A percentile compares a stretch with the other conserved stretches of the same genome.
phyloP scores from a whole-genome alignment of 176 grass and related monocot genomes.

The Musa itinerans region DNA sequence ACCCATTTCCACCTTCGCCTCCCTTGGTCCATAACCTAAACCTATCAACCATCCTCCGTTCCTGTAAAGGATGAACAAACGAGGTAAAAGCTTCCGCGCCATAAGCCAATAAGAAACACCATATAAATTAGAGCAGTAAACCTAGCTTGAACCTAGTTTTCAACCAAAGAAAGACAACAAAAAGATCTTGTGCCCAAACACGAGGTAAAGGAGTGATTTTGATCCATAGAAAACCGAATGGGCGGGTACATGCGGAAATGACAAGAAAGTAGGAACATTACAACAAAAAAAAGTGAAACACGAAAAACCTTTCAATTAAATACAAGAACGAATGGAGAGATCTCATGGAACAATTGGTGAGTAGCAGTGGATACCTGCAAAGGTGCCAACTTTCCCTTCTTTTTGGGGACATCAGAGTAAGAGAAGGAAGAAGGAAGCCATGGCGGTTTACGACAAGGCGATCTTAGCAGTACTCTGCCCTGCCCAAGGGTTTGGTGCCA shows the following conservation, averaged over 20 bases:
- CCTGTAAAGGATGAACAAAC: conserved; percentile 22
- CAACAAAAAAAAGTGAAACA: background rate
- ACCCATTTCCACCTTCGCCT: conserved; percentile 56
- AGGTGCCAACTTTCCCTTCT: conserved; percentile 39
- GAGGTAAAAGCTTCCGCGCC: background rate
- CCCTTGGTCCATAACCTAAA: conserved; percentile 55
- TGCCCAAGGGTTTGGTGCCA: conserved; percentile 3
- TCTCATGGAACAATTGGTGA: background rate
- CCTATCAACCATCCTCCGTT: conserved; percentile 58
- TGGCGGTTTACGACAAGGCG: conserved; percentile 6
- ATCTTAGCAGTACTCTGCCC: conserved; percentile 9
- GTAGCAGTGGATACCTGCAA: conserved; percentile 30
- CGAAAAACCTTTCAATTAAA: background rate
- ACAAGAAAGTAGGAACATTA: background rate
- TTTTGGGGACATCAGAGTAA: conserved; percentile 22
- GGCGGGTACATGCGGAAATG: background rate
- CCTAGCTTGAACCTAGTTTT: too few species aligned
- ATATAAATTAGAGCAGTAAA: too few species aligned
- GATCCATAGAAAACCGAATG: background rate
- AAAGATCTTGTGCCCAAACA: background rate
- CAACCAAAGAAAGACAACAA: background rate
- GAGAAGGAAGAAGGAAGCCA: conserved; percentile 14
- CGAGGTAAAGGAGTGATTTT: background rate
- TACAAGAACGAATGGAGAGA: background rate
- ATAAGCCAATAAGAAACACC: background rate